Conservation (phyloP, 768 basidiomycete species). For the Lentinula lateritia region DNA sequence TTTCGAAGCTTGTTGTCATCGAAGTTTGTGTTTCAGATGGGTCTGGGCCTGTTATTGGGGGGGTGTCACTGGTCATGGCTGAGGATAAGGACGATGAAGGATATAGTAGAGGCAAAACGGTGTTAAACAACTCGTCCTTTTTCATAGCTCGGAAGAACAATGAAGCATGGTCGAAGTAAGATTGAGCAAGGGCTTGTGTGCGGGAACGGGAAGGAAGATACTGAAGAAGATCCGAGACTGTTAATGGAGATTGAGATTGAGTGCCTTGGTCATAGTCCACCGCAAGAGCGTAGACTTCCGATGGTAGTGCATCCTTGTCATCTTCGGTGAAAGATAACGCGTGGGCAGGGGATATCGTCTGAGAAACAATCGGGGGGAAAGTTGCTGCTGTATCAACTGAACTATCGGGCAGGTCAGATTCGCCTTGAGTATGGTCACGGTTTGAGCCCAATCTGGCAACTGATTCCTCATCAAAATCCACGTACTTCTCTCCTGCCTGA, state of each 20-base stretch:
- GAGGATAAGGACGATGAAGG: neutral
- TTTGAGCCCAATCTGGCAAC: no score
- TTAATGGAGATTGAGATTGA: neutral
- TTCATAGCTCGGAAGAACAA: slow-evolving; percentile 49
- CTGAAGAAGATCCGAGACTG: slow-evolving; percentile 23
- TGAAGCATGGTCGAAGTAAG: slow-evolving; percentile 39
- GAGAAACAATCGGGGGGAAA: neutral
- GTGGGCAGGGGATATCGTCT: neutral
- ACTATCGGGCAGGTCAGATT: neutral
- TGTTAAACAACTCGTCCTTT: slow-evolving; percentile 38
- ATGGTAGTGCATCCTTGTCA: slow-evolving; percentile 9
- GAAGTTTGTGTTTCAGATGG: neutral
- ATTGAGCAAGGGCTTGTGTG: slow-evolving; percentile 32
- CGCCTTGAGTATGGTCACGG: slow-evolving; percentile 10
- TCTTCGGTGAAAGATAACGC: neutral
- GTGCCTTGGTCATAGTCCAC: neutral
- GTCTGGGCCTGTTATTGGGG: neutral
- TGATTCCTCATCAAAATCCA: slow-evolving; percentile 18
- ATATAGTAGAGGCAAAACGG: slow-evolving; percentile 36
- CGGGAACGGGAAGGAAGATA: slow-evolving; percentile 34
- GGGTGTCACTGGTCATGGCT: no score
- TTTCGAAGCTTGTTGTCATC: neutral
- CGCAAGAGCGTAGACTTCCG: slow-evolving; percentile 19
- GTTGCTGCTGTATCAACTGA: neutral
- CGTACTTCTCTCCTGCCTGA: slow-evolving; percentile 28